These are phyloP conservation scores for Pseudogymnoascus sp. DNA, from an alignment of 2,329 filamentous ascomycete genomes.

Conservation along the genomic window DNA sequence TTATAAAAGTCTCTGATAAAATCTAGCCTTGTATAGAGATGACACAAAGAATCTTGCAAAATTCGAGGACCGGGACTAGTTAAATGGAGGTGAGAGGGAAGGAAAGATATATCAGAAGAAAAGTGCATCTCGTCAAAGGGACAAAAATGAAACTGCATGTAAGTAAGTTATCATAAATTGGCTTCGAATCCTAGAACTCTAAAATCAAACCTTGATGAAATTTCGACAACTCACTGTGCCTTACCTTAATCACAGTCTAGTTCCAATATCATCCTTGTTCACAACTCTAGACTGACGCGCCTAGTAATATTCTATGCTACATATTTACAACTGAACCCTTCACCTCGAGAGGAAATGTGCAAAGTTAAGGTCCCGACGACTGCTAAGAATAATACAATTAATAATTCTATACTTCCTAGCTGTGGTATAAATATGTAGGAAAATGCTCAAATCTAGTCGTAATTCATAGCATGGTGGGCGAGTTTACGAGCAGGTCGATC, in stretches of 20 bases:
- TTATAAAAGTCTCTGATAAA: not conserved
- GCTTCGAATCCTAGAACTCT: not conserved
- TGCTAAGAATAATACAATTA: not conserved
- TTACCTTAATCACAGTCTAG: not conserved
- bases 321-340: not conserved
- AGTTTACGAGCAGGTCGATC: conserved; percentile 7
- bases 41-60: too few relatives aligned
- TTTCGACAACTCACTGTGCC: not conserved
- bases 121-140: not conserved
- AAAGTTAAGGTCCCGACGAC: not conserved
- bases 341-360: not conserved
- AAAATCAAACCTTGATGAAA: not conserved
- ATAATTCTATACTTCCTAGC: not conserved
- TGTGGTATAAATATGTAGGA: not conserved
- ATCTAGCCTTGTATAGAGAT: not conserved
- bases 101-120: not conserved
- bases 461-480: not conserved
- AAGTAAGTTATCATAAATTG: not conserved
- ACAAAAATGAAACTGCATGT: not conserved
- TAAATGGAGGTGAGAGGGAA: not conserved
- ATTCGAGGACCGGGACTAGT: too few relatives aligned
- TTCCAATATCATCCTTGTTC: not conserved
- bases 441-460: conserved; percentile 3
- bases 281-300: not conserved
- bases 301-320: not conserved